Evolutionary conservation across 352 stramenopile genomes (phyloP).

Genomic region (Globisporangium megalacanthum): DNA sequence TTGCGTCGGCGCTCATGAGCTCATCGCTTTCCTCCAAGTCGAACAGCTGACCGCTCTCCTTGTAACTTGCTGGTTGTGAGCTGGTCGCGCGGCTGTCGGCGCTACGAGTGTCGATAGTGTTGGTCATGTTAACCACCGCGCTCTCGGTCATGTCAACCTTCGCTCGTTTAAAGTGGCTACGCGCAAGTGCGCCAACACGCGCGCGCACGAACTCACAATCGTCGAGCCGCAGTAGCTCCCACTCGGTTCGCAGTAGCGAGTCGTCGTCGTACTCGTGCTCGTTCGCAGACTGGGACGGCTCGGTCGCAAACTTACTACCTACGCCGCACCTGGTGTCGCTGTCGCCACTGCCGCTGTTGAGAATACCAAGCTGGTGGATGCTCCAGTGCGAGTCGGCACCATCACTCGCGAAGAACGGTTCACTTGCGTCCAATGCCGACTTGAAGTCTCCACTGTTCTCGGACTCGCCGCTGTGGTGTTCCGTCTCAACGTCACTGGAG

Average conservation of each 20-base stretch:
- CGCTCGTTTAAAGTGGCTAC: constrained; percentile 30
- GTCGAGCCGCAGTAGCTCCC: constrained; percentile 27
- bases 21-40: constrained; percentile 4
- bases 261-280: constrained; percentile 18
- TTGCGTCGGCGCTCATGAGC: constrained; percentile 17
- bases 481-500: neutral
- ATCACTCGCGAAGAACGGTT: constrained; percentile 4
- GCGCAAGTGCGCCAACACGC: constrained; percentile 28
- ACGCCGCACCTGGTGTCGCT: neutral
- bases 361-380: constrained; percentile 10
- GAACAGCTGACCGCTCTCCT: constrained; percentile 4
- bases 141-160: constrained; percentile 21
- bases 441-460: neutral
- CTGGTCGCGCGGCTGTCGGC: neutral
- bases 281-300: neutral
- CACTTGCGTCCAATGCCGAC: neutral
- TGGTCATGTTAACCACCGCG: no score
- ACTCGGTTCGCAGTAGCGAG: constrained; percentile 30
- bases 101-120: neutral
- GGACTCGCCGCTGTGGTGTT: neutral
- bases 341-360: constrained; percentile 5
- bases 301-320: constrained; percentile 1
- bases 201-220: constrained; percentile 29
- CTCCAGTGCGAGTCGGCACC: constrained; percentile 10
- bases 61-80: neutral